Evolutionary conservation across 2,329 filamentous ascomycete species (phyloP).

Genomic region (Dactylellina haptotyla): DNA sequence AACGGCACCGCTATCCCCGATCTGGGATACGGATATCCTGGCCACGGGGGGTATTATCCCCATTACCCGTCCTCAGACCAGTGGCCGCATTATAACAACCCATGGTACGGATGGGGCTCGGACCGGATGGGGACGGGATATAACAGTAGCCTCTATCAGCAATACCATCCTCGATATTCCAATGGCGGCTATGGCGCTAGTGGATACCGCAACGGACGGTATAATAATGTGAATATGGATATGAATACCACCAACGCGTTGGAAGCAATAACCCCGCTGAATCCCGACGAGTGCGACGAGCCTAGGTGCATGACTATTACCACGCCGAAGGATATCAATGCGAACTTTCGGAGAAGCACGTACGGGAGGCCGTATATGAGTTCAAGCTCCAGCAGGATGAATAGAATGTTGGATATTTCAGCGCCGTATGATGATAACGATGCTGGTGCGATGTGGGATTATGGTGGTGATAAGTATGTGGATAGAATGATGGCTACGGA

Average conservation of each 20-base stretch:
- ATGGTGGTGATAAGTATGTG: conserved; percentile 2
- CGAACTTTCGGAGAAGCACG: conserved; percentile 2
- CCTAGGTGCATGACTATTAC: conserved; percentile 26
- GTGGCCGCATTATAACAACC: background rate
- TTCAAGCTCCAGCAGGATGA: background rate
- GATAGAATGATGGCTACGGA: background rate
- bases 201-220: background rate
- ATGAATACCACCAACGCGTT: background rate
- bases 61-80: background rate
- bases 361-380: conserved; percentile 10
- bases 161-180: too few species aligned
- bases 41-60: conserved; percentile 2
- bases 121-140: too few species aligned
- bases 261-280: background rate
- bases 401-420: conserved; percentile 3
- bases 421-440: background rate
- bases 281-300: conserved; percentile 41
- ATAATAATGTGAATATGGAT: background rate
- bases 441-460: background rate
- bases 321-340: conserved; percentile 15
- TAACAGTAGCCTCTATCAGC: too few species aligned
- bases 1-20: conserved; percentile 17
- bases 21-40: background rate
- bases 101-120: background rate
- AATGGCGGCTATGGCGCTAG: too few species aligned